Conservation (phyloP, 2,329 filamentous ascomycete genomes). For the Phialocephala sp. region DNA sequence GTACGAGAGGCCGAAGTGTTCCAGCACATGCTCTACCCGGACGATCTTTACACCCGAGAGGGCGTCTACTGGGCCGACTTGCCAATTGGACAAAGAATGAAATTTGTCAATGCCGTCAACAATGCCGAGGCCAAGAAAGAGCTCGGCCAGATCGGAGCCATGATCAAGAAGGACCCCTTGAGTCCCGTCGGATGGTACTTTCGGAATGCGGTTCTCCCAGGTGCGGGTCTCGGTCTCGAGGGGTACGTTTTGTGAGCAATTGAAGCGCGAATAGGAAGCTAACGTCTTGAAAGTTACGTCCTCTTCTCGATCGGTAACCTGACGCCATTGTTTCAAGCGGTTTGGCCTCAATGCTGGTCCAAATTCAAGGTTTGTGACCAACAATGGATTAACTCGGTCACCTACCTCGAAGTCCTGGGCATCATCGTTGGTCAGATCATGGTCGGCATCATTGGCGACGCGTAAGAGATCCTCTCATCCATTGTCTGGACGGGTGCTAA, state of each 20-base stretch:
- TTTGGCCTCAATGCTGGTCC: slow-evolving; percentile 82
- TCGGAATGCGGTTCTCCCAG: slow-evolving; percentile 88
- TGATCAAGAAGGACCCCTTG: slow-evolving; percentile 87
- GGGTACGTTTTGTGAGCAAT: slow-evolving; percentile 53
- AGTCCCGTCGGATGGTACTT: slow-evolving; percentile 87
- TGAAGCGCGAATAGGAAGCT: slow-evolving; percentile 1
- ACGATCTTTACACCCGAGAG: slow-evolving; percentile 83
- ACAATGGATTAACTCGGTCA: slow-evolving; percentile 83
- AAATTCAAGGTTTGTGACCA: slow-evolving; percentile 67
- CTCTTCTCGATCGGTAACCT: slow-evolving; percentile 97
- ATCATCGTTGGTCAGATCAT: slow-evolving; percentile 93
- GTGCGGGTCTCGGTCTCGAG: slow-evolving; percentile 89
- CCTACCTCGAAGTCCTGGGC: slow-evolving; percentile 91
- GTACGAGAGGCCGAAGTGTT: slow-evolving; percentile 66
- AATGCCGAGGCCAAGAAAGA: slow-evolving; percentile 72
- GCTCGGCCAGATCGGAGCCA: slow-evolving; percentile 68
- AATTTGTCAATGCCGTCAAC: slow-evolving; percentile 79
- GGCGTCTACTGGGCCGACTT: slow-evolving; percentile 95
- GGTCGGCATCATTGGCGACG: slow-evolving; percentile 81
- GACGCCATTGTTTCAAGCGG: slow-evolving; percentile 76
- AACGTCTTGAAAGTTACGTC: slow-evolving; percentile 68
- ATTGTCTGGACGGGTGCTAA: slow-evolving; percentile 1
- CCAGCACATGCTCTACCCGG: slow-evolving; percentile 78
- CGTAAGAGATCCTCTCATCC: slow-evolving; percentile 46
- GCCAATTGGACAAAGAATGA: slow-evolving; percentile 68